These are phyloP conservation scores for Mycena capillaripes DNA, from an alignment of 768 basidiomycete species.

Conservation along the genomic window DNA sequence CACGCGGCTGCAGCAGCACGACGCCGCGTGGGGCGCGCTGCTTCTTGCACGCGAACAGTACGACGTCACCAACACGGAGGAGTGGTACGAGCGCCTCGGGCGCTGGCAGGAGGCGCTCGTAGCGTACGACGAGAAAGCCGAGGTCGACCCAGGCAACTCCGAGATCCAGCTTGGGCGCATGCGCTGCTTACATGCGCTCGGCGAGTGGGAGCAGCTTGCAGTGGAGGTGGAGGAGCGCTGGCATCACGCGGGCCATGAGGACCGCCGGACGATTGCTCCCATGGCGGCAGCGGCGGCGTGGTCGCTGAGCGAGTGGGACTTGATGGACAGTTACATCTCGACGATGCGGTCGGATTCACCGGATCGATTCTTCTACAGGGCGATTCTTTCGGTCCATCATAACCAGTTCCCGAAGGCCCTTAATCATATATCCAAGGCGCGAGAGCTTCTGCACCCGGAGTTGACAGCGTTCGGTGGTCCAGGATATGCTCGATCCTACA, in stretches of 20 bases:
- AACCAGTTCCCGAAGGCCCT: conserved; percentile 96
- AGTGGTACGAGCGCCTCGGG: conserved; percentile 98
- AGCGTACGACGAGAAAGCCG: conserved; percentile 86
- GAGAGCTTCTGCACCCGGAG: conserved; percentile 93
- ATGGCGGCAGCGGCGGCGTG: conserved; percentile 98
- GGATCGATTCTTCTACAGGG: conserved; percentile 95
- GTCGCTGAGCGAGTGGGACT: conserved; percentile 97
- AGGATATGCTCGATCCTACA: conserved; percentile 97
- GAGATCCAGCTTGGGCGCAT: conserved; percentile 91
- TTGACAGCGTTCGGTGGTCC: conserved; percentile 93
- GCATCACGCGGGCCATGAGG: conserved; percentile 85
- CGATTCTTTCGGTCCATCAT: conserved; percentile 95
- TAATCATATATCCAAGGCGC: conserved; percentile 90
- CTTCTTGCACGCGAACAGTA: conserved; percentile 92
- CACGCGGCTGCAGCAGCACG: conserved; percentile 95
- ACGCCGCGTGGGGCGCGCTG: conserved; percentile 98
- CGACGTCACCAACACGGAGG: conserved; percentile 93
- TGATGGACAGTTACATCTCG: conserved; percentile 97
- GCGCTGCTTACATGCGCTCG: conserved; percentile 97
- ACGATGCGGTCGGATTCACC: conserved; percentile 95
- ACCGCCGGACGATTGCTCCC: conserved; percentile 92
- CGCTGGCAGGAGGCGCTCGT: conserved; percentile 95
- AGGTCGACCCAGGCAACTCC: conserved; percentile 79
- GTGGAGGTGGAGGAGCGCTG: conserved; percentile 91
- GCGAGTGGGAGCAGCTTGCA: conserved; percentile 96